Evolutionary conservation across 2,329 filamentous ascomycete genomes (phyloP).

Genomic region (Xenoacremonium recifei): DNA sequence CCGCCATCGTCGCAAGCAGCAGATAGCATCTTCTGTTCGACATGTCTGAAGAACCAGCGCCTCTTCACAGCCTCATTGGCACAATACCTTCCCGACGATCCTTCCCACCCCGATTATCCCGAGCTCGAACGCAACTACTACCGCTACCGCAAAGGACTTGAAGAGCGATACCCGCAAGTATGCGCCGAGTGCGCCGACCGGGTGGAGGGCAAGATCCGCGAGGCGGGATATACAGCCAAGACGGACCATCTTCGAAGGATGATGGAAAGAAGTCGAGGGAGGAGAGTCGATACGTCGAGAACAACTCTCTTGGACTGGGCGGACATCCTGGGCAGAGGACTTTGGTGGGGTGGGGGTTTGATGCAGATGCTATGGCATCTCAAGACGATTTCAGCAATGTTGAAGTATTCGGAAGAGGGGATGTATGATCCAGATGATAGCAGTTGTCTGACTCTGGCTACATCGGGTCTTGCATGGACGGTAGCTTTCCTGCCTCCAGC

Average conservation of each 20-base stretch:
- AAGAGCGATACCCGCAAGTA: conserved; percentile 84
- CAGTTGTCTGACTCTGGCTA: conserved; percentile 12
- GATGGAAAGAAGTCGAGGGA: conserved; percentile 62
- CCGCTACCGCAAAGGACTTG: conserved; percentile 68
- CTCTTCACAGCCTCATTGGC: conserved; percentile 74
- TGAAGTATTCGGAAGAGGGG: conserved; percentile 27
- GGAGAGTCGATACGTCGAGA: conserved; percentile 21
- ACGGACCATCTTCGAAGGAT: conserved; percentile 76
- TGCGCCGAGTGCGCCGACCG: conserved; percentile 77
- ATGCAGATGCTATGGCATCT: conserved; percentile 54
- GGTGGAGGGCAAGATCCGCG: conserved; percentile 67
- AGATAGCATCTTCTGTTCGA: conserved; percentile 62
- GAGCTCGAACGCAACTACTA: conserved; percentile 68
- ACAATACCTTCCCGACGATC: conserved; percentile 70
- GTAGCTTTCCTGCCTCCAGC: conserved; percentile 37
- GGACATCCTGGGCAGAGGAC: conserved; percentile 40
- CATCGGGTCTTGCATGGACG: conserved; percentile 12
- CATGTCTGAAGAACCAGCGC: conserved; percentile 86
- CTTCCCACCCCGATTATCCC: conserved; percentile 65
- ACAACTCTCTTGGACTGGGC: conserved; percentile 42
- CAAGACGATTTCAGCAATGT: conserved; percentile 21
- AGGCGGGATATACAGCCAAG: conserved; percentile 77
- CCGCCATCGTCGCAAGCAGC: conserved; percentile 1
- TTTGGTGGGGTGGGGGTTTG: conserved; percentile 48
- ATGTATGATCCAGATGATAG: conserved; percentile 34